Evolutionary conservation across 495 filamentous ascomycete genomes (phyloP), one percentile per base, ranked within the genome.

Genomic region (Bacidia rubella): DNA sequence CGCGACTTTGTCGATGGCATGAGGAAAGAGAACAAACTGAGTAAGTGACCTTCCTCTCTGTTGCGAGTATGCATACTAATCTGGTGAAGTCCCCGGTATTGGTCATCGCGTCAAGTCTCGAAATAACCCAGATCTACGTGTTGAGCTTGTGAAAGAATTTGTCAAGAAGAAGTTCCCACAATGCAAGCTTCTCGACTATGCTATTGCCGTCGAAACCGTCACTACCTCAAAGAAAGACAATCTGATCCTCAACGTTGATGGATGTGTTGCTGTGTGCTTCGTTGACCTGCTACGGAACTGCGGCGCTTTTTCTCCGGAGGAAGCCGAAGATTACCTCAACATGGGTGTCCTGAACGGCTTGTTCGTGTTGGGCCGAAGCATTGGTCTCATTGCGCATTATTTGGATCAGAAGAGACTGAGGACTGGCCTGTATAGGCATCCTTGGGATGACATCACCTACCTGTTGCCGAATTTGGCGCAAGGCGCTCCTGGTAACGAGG

Each of bases 221-320:
- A 98, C 92, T 26, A 98, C 92, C 9, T 95, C 88, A 58, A 98
- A 98, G 85, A 98, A 98, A 80, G 92, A 98, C 74, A 98, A 97
- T 79, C 81, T 98, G 53, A 98, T 98, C 62, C 83, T 98, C 57
- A 98, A 98, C 77, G 92, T 98, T 50, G 92, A 98, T 67, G 92
- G 92, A 57, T 94, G 87, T 68, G 80, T 98, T 60, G 92, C 92
- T 59, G 92, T 98, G 64, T 97, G 90, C 81, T 98, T 98, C 70
- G 88, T 98, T 52, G 92, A 98, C 61, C 73, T 98, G 56, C 79
- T 98, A 71, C 86, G 93, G 70, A 90, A 95, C 81, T 96, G 89
- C 67, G 92, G 92, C 71, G 92, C 92, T 51, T 98, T 98, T 80
- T 71, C 68, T 47, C 48, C 66, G 25, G 72, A 75, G 53, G 80